phyloP scores from a whole-genome alignment of 2,329 filamentous ascomycete genomes.

The Aspergillus alliaceus region DNA sequence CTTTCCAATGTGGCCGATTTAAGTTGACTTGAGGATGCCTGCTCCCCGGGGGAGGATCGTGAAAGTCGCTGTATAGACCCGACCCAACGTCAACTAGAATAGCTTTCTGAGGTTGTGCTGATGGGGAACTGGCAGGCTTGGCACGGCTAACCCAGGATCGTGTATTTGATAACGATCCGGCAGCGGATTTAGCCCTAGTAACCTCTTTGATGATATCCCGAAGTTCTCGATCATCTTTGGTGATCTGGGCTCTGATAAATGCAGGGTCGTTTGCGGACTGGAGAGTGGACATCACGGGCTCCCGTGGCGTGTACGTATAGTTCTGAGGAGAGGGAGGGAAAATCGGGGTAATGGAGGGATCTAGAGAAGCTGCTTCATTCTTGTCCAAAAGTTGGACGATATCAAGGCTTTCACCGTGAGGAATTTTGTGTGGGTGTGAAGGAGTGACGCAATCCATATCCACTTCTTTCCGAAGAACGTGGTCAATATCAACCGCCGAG shows the following conservation, averaged over 20 bases:
- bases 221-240: conserved; percentile 70
- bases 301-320: conserved; percentile 68
- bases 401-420: conserved; percentile 82
- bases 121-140: conserved; percentile 27
- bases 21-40: conserved; percentile 33
- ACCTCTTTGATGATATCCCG: conserved; percentile 67
- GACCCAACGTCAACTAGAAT: conserved; percentile 47
- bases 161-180: conserved; percentile 14
- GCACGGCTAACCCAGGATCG: conserved; percentile 25
- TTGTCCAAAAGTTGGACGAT: conserved; percentile 76
- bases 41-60: conserved; percentile 25
- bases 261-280: conserved; percentile 54
- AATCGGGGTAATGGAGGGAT: conserved; percentile 60
- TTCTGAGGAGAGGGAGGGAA: conserved; percentile 60
- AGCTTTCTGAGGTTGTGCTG: conserved; percentile 45
- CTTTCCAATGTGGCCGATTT: conserved; percentile 35
- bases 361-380: conserved; percentile 66
- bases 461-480: conserved; percentile 95
- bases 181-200: conserved; percentile 39
- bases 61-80: conserved; percentile 34
- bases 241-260: conserved; percentile 85
- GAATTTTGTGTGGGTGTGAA: conserved; percentile 74
- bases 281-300: conserved; percentile 76
- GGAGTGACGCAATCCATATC: conserved; percentile 97
- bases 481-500: conserved; percentile 90